Conservation (phyloP, 2,329 filamentous ascomycete species). For the Ophiostoma novo-ulmi region DNA sequence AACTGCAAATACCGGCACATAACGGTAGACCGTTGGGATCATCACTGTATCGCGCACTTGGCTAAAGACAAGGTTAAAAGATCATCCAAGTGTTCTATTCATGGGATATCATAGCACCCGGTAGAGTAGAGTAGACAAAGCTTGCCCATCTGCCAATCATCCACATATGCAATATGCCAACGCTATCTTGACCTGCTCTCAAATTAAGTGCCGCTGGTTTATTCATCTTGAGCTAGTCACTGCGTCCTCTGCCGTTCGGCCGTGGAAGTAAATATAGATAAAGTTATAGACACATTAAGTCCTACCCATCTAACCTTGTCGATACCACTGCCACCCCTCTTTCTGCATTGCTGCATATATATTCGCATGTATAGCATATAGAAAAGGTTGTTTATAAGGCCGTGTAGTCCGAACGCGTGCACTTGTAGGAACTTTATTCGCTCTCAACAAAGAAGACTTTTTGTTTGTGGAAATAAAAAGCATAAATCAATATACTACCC, state of each 20-base stretch:
- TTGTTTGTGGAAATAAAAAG: no score
- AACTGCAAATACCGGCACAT: neutral
- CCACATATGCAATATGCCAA: neutral
- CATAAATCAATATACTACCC: no score
- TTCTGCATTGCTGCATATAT: neutral
- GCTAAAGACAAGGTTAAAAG: neutral
- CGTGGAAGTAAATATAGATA: neutral
- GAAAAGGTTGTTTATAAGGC: neutral
- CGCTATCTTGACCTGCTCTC: neutral
- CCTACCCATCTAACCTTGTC: neutral
- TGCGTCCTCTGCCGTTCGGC: neutral
- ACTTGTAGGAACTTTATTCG: neutral
- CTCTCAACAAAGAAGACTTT: neutral
- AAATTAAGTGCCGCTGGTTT: neutral
- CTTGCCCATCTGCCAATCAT: neutral
- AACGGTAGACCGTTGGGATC: neutral
- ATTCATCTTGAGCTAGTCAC: neutral
- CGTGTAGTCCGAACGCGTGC: neutral
- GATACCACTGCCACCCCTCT: neutral
- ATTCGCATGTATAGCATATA: neutral
- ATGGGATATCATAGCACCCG: neutral
- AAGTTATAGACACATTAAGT: neutral
- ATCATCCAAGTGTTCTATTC: neutral
- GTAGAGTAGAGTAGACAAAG: neutral
- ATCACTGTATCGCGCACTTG: neutral